phyloP scores from a whole-genome alignment of 345 rosid species.

The Hibiscus trionum region DNA sequence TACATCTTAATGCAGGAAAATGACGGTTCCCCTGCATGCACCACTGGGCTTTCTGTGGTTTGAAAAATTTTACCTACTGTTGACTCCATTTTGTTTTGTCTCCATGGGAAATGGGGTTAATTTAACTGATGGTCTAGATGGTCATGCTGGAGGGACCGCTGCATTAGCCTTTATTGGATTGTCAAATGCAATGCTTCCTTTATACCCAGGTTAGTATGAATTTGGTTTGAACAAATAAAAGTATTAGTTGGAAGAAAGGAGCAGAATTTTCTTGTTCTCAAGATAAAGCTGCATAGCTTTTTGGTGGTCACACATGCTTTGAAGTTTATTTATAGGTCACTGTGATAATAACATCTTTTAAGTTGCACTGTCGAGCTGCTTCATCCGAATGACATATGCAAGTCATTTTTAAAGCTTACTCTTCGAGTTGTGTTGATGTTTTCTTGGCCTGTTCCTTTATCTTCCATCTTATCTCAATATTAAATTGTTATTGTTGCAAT shows the following conservation, averaged over 20 bases:
- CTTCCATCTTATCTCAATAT: not conserved
- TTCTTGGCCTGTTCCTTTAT: not conserved
- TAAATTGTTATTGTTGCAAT: not conserved
- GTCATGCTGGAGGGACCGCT: slow-evolving; percentile 78
- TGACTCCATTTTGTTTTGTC: slow-evolving; percentile 75
- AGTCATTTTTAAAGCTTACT: not conserved
- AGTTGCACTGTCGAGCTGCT: too few species aligned
- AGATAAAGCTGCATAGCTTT: not conserved
- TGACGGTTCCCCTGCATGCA: slow-evolving; percentile 75
- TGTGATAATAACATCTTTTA: not conserved
- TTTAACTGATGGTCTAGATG: slow-evolving; percentile 77
- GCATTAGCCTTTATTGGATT: slow-evolving; percentile 76
- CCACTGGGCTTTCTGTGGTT: slow-evolving; percentile 70
- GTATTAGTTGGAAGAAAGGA: not conserved
- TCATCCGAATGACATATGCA: not conserved
- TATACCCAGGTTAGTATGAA: slow-evolving; percentile 67
- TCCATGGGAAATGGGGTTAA: slow-evolving; percentile 73
- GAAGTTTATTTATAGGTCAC: not conserved
- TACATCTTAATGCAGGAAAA: slow-evolving; percentile 50
- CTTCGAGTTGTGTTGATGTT: not conserved
- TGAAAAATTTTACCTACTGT: slow-evolving; percentile 52
- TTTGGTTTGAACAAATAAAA: not conserved
- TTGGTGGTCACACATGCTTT: not conserved
- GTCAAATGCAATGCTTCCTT: slow-evolving; percentile 83
- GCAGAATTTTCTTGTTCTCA: not conserved